phyloP scores from a whole-genome alignment of 2,329 filamentous ascomycete species.

The Cladobotryum mycophilum region DNA sequence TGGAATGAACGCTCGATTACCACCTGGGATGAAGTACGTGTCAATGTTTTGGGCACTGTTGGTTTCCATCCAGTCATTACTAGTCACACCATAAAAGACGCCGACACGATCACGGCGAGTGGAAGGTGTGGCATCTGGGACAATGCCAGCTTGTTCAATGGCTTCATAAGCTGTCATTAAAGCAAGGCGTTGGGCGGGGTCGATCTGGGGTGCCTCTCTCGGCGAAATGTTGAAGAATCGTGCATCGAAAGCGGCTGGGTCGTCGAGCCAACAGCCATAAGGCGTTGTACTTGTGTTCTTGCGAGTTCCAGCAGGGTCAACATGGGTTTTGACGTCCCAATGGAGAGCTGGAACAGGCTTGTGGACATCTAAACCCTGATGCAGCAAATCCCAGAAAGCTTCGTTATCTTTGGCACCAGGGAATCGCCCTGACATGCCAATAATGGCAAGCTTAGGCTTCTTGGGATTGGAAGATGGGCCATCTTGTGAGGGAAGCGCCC shows the following conservation, averaged over 20 bases:
- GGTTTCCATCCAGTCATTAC: slow-evolving; percentile 73
- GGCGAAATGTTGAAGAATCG: slow-evolving; percentile 82
- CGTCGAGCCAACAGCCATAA: slow-evolving; percentile 63
- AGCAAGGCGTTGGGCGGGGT: slow-evolving; percentile 69
- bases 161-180: slow-evolving; percentile 74
- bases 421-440: slow-evolving; percentile 51
- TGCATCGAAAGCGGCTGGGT: slow-evolving; percentile 68
- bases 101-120: slow-evolving; percentile 55
- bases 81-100: slow-evolving; percentile 70
- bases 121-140: slow-evolving; percentile 28
- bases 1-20: slow-evolving; percentile 43
- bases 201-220: slow-evolving; percentile 66
- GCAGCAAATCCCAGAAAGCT: slow-evolving; percentile 48
- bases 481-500: too few relatives aligned
- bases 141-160: slow-evolving; percentile 47
- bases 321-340: slow-evolving; percentile 61
- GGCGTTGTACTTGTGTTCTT: slow-evolving; percentile 64
- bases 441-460: slow-evolving; percentile 55
- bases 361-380: slow-evolving; percentile 51
- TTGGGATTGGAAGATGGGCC: background rate
- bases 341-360: slow-evolving; percentile 56
- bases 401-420: slow-evolving; percentile 37
- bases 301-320: slow-evolving; percentile 59
- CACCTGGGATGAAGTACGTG: slow-evolving; percentile 49
- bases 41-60: slow-evolving; percentile 64